Base-by-base conservation (phyloP, 2,329 filamentous ascomycete genomes). In the Sporothrix dimorphospora region DNA sequence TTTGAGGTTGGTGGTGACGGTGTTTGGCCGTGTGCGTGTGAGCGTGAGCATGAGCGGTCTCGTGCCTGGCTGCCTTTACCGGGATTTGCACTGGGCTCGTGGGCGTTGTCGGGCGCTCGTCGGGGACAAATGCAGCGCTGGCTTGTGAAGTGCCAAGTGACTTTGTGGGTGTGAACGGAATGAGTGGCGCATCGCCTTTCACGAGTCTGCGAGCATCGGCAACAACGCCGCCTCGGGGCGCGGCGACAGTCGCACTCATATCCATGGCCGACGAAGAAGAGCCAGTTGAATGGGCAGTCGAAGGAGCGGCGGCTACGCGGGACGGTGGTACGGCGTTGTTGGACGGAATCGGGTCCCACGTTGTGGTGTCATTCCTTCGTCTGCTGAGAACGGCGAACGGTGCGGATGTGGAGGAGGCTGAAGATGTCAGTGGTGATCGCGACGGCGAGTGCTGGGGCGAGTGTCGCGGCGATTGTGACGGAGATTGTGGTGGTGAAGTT, bases 11-110 rank as follows among this genome's bases (percentile, higher is more conserved):
- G 11, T 78, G 77, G 47, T 80, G 78, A 51, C 79, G 79, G 69
- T 79, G 79, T 57, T 81, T 81, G 67, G 83, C 80, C 34, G 78
- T 78, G 72, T 81, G 78, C 69, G 81, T 80, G 51, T 82, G 81
- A 76, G 79, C 83, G 74, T 74, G 65, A 2, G 76, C 74, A 73
- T 81, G 79, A 9, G 78, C 77, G 1, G 76, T 75, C 68, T 81
- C 81, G 71, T 82, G 78, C 70, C 80, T 79, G 73, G 81, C 83
- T 40, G 80, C 79, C 73, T 81, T 83, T 61, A 80, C 79, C 51
- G 87, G 87, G 63, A 89, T 89, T 78, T 88, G 85, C 21, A 89
- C 86, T 0, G 87, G 87, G 74, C 83, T 85, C 24, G 86, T 85
- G 27, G 85, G 80, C 24, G 79, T 81, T 53, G 77, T 79, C 59